Conservation (phyloP, 305 asterid genomes). For the Fraxinus greggii region DNA sequence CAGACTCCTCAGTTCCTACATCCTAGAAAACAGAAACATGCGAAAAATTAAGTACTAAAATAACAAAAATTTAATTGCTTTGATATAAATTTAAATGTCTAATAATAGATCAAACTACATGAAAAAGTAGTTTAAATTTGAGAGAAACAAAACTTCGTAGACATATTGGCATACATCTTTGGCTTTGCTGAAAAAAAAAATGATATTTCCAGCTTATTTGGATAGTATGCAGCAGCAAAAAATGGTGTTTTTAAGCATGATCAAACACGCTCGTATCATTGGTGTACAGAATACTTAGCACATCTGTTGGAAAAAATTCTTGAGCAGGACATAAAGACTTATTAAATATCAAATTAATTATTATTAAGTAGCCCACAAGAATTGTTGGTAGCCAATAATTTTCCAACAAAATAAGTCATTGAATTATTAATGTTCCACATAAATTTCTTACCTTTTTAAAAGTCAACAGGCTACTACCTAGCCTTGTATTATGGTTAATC, state of each 20-base stretch:
- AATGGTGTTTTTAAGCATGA: neutral
- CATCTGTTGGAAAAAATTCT: neutral
- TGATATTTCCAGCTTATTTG: neutral
- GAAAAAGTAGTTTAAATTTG: neutral
- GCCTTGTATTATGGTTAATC: neutral
- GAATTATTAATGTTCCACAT: neutral
- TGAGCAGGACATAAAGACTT: neutral
- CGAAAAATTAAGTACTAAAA: neutral
- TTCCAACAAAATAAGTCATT: neutral
- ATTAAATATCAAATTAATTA: neutral
- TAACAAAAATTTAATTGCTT: neutral
- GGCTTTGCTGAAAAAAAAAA: neutral
- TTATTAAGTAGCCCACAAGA: neutral
- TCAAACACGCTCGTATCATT: neutral
- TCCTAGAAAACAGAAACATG: conserved; percentile 22
- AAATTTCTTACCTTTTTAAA: neutral
- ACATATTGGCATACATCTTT: too few species aligned
- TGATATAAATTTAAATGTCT: neutral
- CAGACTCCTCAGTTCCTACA: conserved; percentile 21
- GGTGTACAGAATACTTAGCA: neutral
- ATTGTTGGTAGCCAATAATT: neutral
- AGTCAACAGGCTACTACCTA: neutral
- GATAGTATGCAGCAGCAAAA: neutral
- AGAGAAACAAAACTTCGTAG: neutral
- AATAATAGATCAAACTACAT: neutral